Conservation (phyloP, 108 stramenopile genomes). For the Skeletonema menzelii region DNA sequence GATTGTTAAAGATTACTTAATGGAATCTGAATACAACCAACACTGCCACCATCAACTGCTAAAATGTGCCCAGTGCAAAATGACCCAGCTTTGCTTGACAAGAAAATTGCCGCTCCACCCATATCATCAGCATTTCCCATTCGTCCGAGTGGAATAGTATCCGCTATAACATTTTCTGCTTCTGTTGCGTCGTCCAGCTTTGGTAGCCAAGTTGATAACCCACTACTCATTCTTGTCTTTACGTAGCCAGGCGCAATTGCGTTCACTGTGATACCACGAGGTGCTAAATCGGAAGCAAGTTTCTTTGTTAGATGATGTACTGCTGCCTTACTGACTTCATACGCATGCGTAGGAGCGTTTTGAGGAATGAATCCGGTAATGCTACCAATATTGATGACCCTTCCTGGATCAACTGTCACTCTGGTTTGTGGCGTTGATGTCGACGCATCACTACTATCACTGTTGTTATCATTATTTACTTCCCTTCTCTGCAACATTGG, state of each 20-base stretch:
- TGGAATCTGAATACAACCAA: slow-evolving; percentile 78
- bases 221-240: slow-evolving; percentile 81
- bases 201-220: slow-evolving; percentile 62
- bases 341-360: slow-evolving; percentile 92
- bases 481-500: slow-evolving; percentile 68
- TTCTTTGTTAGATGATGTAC: slow-evolving; percentile 92
- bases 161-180: slow-evolving; percentile 47
- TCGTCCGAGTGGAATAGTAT: slow-evolving; percentile 73
- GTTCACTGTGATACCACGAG: slow-evolving; percentile 87
- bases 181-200: neutral
- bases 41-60: slow-evolving; percentile 91
- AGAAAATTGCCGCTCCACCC: slow-evolving; percentile 88
- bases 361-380: slow-evolving; percentile 88
- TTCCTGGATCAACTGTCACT: slow-evolving; percentile 68
- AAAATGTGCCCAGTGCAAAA: slow-evolving; percentile 89
- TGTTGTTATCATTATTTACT: neutral
- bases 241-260: slow-evolving; percentile 91
- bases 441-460: neutral
- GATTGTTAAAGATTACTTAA: slow-evolving; percentile 58
- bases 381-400: slow-evolving; percentile 93
- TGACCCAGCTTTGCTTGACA: slow-evolving; percentile 76
- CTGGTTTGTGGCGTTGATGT: slow-evolving; percentile 5
- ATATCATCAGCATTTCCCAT: slow-evolving; percentile 91
- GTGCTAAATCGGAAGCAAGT: slow-evolving; percentile 85
- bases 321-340: slow-evolving; percentile 92